Base-by-base conservation (phyloP, 257 asterid genomes). In the Nicotiana noctiflora region DNA sequence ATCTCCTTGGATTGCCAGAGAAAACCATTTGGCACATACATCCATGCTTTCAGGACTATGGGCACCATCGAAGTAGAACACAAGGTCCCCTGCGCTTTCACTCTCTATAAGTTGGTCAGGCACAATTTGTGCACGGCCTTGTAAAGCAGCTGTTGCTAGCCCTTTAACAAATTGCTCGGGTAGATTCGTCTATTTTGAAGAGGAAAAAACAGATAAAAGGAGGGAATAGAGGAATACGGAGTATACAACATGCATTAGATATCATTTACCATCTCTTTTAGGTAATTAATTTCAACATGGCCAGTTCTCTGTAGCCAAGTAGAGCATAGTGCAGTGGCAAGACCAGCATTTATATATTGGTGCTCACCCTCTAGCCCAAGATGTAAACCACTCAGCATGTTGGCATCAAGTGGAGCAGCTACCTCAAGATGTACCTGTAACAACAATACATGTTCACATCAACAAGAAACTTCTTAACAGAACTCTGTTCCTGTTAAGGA, bases 1-100 rank as follows among this genome's bases (percentile, higher is more conserved):
- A 62, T 88, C 95, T 84, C 86, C 93, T 86, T 84, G 83, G 77
- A 89, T 89, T 82, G 97, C 98, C 56, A 82, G 76, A 46, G 88
- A 87, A 88, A 94, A 96, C 99, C 98, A 96, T 81, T 94, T 89
- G 80, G 95, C 99, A 87, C 98, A 96, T 67, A 86, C 99, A 14
- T 96, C 99, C 99, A 94, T 96, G 92, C 99, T 96, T 90, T 96
- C 99, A 61, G 99, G 99, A 88, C 99, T 94, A 85, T 96, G 99
- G 79, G 99, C 99, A 79, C 99, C 99, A 85, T 96, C 99, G 83
- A 96, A 82, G 86, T 92, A 94, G 85, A 94, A 96, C 82, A 91
- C 92, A 75, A 96, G 93, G 83, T 91, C 91, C 85, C 91, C 93
- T 46, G 84, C 81, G 83, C 87, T 90, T 80, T 91, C 90, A 82